Evolutionary conservation across 805 yeast genomes (phyloP), one percentile per base, ranked within the genome.

Genomic region (Starmera dryadoides): DNA sequence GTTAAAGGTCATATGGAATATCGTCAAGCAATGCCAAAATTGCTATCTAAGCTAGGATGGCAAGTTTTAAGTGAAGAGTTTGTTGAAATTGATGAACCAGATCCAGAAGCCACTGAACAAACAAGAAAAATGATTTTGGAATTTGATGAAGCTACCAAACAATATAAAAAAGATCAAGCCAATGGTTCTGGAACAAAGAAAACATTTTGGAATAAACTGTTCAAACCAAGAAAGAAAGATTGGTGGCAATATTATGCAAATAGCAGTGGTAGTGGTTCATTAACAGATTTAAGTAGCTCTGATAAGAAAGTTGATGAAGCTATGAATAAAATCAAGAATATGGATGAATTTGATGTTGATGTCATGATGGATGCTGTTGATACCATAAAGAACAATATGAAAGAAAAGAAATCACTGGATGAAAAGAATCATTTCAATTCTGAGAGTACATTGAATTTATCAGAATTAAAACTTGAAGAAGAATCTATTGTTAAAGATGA

Each of bases 1-100:
- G 96, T 91, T 4, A 88, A 84, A 43, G 98, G 98, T 1, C 98
- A 93, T 64, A 86, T 93, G 96, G 87, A 84, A n/a, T 93, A 93
- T 62, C 82, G 98, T 64, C 82, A 82, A 45, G 88, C 87, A 11
- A 87, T 93, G 74, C 99, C 99, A 1, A 77, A 77, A 49, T 69
- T 93, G 33, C 58, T 93, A 47, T 73, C 74, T 45, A 61, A 64
- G 37, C 50, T 86, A 31, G 89, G 85, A 4, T 83, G 94, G 79
- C 82, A 85, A 40, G 87, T 93, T 4, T 58, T 88, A 32, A 77
- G 82, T 45, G 98, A 93, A 42, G 96, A 89, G 57, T 93, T 93
- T 56, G 81, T 85, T 16, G 98, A 93, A 60, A 89, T 93, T 48
- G 97, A 89, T 57, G 97, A 91, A 55, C 94, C 96, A 1, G 96